phyloP scores from a whole-genome alignment of 495 filamentous ascomycete genomes.

The Collariella sp. region DNA sequence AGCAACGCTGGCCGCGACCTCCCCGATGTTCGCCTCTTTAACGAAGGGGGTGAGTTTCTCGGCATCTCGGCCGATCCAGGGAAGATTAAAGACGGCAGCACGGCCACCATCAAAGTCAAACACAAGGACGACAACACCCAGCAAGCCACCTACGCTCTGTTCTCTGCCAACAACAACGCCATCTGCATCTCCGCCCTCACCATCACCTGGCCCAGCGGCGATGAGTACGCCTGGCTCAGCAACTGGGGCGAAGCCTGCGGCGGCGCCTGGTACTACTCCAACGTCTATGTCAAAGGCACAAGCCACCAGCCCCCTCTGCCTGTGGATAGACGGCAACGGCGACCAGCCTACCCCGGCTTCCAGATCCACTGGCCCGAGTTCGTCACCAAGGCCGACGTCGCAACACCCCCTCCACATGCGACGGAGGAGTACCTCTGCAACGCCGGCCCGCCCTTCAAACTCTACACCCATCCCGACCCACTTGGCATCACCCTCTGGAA shows the following conservation, averaged over 20 bases:
- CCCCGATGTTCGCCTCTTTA: constrained; percentile 29
- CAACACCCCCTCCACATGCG: background rate
- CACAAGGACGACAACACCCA: constrained; percentile 9
- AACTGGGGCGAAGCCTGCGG: constrained; percentile 24
- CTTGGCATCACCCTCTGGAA: background rate
- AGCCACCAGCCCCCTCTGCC: constrained; percentile 15
- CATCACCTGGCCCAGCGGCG: constrained; percentile 21
- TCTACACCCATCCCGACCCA: background rate
- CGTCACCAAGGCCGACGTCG: background rate
- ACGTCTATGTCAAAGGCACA: constrained; percentile 1
- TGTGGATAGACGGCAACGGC: constrained; percentile 28
- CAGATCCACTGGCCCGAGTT: constrained; percentile 26
- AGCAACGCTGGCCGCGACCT: constrained; percentile 22
- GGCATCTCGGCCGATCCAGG: constrained; percentile 20
- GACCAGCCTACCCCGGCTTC: constrained; percentile 26
- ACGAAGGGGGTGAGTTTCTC: constrained; percentile 23
- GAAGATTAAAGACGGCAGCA: constrained; percentile 15
- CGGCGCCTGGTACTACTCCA: constrained; percentile 1
- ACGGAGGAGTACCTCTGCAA: background rate
- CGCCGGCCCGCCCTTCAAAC: background rate
- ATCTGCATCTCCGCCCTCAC: constrained; percentile 22
- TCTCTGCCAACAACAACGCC: constrained; percentile 26
- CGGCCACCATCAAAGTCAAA: constrained; percentile 17
- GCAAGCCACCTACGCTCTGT: constrained; percentile 25
- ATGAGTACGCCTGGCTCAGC: constrained; percentile 23